These are phyloP conservation scores for Escovopsis sp. DNA, from an alignment of 2,329 filamentous ascomycete genomes.

Conservation along the genomic window DNA sequence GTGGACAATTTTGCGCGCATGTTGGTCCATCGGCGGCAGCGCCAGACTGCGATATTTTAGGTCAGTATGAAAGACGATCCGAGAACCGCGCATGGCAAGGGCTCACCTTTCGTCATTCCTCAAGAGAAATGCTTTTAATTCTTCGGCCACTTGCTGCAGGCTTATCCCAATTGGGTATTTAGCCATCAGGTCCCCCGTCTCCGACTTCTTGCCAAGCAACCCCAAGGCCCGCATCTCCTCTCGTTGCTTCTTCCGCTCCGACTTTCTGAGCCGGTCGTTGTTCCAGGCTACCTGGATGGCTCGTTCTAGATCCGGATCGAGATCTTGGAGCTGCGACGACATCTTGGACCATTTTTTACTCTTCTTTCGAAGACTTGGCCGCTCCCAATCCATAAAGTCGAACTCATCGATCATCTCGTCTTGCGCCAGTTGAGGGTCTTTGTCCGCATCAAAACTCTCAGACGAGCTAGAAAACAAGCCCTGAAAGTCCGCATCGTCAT, in stretches of 20 bases:
- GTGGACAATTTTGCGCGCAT: conserved; percentile 65
- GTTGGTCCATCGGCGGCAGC: conserved; percentile 73
- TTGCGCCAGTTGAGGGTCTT: neutral
- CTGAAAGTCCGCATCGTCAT: neutral
- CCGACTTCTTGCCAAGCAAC: conserved; percentile 44
- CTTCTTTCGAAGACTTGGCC: conserved; percentile 47
- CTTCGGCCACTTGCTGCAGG: conserved; percentile 53
- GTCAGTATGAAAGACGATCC: neutral
- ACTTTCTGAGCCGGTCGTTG: conserved; percentile 59
- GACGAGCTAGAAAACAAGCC: neutral
- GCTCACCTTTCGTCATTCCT: conserved; percentile 48
- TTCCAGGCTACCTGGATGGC: conserved; percentile 45
- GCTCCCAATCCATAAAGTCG: conserved; percentile 73
- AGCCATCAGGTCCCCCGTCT: conserved; percentile 43
- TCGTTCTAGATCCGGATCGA: conserved; percentile 54
- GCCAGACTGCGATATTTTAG: conserved; percentile 37
- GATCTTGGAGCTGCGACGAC: conserved; percentile 34
- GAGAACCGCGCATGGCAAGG: neutral
- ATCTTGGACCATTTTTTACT: conserved; percentile 46
- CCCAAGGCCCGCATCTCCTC: conserved; percentile 53
- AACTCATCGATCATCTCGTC: conserved; percentile 45
- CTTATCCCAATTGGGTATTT: conserved; percentile 64
- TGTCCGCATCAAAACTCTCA: neutral
- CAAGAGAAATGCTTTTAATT: conserved; percentile 58
- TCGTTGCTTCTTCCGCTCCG: conserved; percentile 52